Conservation (phyloP, 108 stramenopile genomes). For the Nitzschia sp. region DNA sequence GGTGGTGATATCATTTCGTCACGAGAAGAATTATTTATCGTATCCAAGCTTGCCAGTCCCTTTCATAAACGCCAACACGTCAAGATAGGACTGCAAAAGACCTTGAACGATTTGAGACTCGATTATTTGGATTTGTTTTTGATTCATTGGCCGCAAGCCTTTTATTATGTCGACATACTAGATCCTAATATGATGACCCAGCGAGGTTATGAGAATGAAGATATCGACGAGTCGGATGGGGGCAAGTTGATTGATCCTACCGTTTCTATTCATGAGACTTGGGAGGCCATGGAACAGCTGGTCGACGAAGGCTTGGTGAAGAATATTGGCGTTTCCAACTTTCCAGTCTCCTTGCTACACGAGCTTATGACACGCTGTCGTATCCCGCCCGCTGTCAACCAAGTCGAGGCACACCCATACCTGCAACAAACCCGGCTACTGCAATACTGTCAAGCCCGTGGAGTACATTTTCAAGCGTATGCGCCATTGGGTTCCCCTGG, state of each 20-base stretch:
- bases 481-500: conserved; percentile 78
- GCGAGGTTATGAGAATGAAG: conserved; percentile 78
- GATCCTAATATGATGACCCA: conserved; percentile 31
- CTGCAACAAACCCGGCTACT: conserved; percentile 73
- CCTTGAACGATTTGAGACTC: conserved; percentile 70
- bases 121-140: conserved; percentile 90
- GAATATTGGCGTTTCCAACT: conserved; percentile 87
- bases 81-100: conserved; percentile 67
- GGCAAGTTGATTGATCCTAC: conserved; percentile 64
- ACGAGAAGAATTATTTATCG: conserved; percentile 77
- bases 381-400: conserved; percentile 78
- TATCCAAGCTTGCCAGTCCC: conserved; percentile 83
- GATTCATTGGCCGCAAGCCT: conserved; percentile 89
- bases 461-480: conserved; percentile 79
- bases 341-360: conserved; percentile 73
- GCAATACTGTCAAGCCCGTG: conserved; percentile 63
- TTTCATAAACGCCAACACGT: conserved; percentile 79
- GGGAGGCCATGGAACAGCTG: conserved; percentile 77
- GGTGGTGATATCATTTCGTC: conserved; percentile 21
- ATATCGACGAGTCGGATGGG: conserved; percentile 75
- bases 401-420: conserved; percentile 91
- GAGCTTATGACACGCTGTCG: conserved; percentile 64
- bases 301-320: conserved; percentile 69
- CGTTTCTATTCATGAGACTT: conserved; percentile 56
- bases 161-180: conserved; percentile 71